Evolutionary conservation across 495 filamentous ascomycete genomes (phyloP), one percentile per base, ranked within the genome.

Genomic region (Astrothelium macrocarpum): DNA sequence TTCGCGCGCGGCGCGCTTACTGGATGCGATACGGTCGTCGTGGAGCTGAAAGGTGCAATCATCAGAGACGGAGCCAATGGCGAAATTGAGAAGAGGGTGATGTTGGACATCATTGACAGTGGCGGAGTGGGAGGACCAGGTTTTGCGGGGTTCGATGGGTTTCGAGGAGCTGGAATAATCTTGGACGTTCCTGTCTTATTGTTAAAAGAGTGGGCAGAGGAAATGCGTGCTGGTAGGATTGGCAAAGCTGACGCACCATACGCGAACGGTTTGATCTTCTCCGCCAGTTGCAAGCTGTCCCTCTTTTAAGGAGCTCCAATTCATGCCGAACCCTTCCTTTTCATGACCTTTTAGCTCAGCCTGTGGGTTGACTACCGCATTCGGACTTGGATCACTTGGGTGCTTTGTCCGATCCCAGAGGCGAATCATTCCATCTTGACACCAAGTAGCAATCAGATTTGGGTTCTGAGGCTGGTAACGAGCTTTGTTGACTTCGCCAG

Each of bases 351-450:
- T 71, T 25, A 97, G 84, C 68, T 89, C 91, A 71, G 94, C 87
- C 70, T 96, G 88, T 25, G 90, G 85, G 70, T 85, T 88, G 29
- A 89, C 86, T 59, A 78, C 82, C 59, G 86, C 88, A 23, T 70
- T 65, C 25, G 61, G 20, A 29, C 84, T 85, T 5, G 86, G 89
- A 60, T 81, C 77, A 69, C 84, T 86, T 58, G 81, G 87, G 70
- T 97, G 95, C 80, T 97, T 97, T 59, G 95, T 95, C 64, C 90
- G 85, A 76, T 99, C 95, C 76, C 91, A 99, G 65, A 99, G 85
- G 76, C 96, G 82, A 31, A 96, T 88, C 66, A 84, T 85, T 45
- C 89, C 89, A 74, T 97, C 91, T 12, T 87, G 84, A 31, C 90
- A 90, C 81, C 97, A 88, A 1, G 95, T 96, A 20, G 94, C 95